Conservation (phyloP, 2,329 filamentous ascomycete species). For the Capronia epimyces region DNA sequence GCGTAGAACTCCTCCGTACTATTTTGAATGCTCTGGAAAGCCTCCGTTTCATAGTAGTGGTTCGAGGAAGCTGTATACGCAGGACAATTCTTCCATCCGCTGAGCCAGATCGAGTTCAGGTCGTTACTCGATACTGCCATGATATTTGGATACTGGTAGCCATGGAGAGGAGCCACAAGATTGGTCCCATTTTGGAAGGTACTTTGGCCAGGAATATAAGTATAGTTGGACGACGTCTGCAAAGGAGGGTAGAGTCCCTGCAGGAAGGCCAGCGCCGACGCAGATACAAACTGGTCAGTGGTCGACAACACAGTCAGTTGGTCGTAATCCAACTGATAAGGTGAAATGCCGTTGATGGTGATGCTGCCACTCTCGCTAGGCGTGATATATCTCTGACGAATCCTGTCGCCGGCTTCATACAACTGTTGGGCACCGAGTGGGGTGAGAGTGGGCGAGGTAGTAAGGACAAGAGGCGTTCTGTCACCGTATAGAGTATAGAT, state of each 20-base stretch:
- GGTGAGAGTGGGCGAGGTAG: constrained; percentile 41
- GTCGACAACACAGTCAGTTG: constrained; percentile 47
- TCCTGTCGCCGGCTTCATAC: constrained; percentile 45
- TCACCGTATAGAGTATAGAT: constrained; percentile 53
- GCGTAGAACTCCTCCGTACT: constrained; percentile 44
- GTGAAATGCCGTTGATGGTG: constrained; percentile 43
- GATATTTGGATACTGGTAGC: constrained; percentile 55
- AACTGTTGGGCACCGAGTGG: constrained; percentile 53
- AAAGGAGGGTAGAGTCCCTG: constrained; percentile 56
- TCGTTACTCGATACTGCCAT: constrained; percentile 42
- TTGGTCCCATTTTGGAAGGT: constrained; percentile 46
- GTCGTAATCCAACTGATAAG: constrained; percentile 41
- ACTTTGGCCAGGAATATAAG: constrained; percentile 36
- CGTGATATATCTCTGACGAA: constrained; percentile 51
- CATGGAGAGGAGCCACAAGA: constrained; percentile 46
- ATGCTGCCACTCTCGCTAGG: constrained; percentile 18
- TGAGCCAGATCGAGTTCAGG: constrained; percentile 47
- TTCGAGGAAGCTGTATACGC: constrained; percentile 35
- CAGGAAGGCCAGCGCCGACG: constrained; percentile 57
- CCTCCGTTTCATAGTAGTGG: constrained; percentile 40
- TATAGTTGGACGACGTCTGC: constrained; percentile 33
- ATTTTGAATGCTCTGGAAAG: constrained; percentile 39
- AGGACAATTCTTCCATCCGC: constrained; percentile 45
- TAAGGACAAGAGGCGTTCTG: constrained; percentile 44
- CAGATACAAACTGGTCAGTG: constrained; percentile 45